phyloP scores from a whole-genome alignment of 2,329 filamentous ascomycete species.

The Diaporthe sp. region DNA sequence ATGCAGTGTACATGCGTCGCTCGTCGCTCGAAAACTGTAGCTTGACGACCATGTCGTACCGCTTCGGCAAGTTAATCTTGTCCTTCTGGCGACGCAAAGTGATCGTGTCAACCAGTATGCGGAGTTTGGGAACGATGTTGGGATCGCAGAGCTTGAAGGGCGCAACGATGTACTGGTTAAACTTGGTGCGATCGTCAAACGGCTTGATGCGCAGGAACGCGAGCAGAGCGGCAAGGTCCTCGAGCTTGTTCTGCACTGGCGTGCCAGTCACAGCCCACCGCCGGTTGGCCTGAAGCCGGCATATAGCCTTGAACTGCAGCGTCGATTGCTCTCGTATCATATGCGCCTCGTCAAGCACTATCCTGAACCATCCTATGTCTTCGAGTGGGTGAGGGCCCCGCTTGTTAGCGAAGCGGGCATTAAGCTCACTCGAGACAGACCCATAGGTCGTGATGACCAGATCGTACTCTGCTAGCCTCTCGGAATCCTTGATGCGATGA shows the following conservation, averaged over 20 bases:
- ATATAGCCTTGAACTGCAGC: conserved; percentile 87
- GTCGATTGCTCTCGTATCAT: conserved; percentile 90
- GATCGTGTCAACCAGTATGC: conserved; percentile 93
- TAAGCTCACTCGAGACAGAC: conserved; percentile 85
- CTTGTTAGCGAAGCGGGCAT: conserved; percentile 72
- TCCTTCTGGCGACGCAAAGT: conserved; percentile 93
- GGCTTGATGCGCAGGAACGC: conserved; percentile 88
- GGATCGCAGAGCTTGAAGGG: conserved; percentile 91
- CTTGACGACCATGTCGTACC: conserved; percentile 79
- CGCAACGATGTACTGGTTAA: conserved; percentile 83
- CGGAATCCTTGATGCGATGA: conserved; percentile 77
- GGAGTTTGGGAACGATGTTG: conserved; percentile 85
- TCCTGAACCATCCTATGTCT: conserved; percentile 90
- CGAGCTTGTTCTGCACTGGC: conserved; percentile 92
- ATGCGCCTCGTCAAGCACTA: conserved; percentile 95
- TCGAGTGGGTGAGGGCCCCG: conserved; percentile 75
- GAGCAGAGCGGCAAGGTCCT: conserved; percentile 89
- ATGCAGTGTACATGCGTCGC: conserved; percentile 83
- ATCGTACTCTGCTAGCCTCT: conserved; percentile 80
- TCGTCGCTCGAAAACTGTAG: conserved; percentile 85
- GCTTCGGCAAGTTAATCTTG: conserved; percentile 84
- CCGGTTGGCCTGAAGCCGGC: conserved; percentile 81
- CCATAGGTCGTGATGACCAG: conserved; percentile 94
- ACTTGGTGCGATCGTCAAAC: conserved; percentile 83
- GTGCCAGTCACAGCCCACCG: conserved; percentile 99